A percentile compares a stretch with the other conserved stretches of the same genome.
Evolutionary conservation across 345 rosid species (phyloP).

Genomic region (Pistacia vera): DNA sequence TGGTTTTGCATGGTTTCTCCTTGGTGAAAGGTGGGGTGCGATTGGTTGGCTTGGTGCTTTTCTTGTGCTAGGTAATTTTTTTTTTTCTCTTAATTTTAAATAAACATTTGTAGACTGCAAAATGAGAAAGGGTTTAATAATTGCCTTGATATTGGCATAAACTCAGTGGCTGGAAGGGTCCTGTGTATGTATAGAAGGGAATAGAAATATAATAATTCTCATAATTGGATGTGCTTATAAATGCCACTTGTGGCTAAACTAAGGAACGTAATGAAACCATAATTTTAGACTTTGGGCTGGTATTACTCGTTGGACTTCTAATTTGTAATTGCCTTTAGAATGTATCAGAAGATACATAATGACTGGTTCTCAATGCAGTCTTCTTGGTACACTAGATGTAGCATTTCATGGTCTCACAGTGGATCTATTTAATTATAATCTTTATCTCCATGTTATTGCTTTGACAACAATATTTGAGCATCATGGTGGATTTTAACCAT

Average conservation of each 20-base stretch:
- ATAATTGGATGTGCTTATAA: neutral
- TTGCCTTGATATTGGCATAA: neutral
- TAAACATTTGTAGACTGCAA: neutral
- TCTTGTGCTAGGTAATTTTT: slow-evolving; percentile 49
- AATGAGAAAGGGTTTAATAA: neutral
- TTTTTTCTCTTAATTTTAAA: neutral
- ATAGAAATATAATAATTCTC: neutral
- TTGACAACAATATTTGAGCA: neutral
- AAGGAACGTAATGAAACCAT: neutral
- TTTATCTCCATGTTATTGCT: neutral
- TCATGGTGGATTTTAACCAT: neutral
- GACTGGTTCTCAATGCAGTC: neutral
- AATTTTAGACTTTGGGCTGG: neutral
- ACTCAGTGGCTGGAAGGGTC: neutral
- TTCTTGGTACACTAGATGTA: neutral
- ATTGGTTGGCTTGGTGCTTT: slow-evolving; percentile 70
- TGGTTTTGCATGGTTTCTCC: slow-evolving; percentile 73
- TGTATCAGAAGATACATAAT: neutral
- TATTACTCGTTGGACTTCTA: neutral
- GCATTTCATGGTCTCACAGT: neutral
- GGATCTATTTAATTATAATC: neutral
- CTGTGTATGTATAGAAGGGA: neutral
- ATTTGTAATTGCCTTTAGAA: neutral
- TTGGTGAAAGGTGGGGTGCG: slow-evolving; percentile 66
- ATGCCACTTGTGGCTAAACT: neutral